These are phyloP conservation scores for Ocimum tenuiflorum DNA, from an alignment of 257 asterid species.

Conservation along the genomic window DNA sequence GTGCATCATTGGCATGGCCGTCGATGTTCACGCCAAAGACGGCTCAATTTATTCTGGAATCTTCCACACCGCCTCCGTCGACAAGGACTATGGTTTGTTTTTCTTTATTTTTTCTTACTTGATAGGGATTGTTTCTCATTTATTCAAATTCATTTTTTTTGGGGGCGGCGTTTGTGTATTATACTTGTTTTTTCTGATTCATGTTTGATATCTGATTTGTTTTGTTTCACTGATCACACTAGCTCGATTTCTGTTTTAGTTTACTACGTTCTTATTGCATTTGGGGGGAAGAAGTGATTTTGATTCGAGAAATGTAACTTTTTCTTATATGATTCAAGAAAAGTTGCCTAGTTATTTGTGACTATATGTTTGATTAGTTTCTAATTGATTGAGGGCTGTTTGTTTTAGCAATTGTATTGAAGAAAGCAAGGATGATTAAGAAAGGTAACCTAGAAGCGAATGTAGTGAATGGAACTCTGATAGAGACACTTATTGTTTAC, in stretches of 20 bases:
- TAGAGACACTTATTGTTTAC: constrained; percentile 67
- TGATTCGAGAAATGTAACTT: too few species aligned
- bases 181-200: background rate
- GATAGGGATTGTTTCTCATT: background rate
- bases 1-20: constrained; percentile 68
- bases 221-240: background rate
- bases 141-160: background rate
- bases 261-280: background rate
- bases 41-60: constrained; percentile 84
- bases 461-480: constrained; percentile 45
- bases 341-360: background rate
- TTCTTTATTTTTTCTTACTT: background rate
- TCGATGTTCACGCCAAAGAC: constrained; percentile 73
- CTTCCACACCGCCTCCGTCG: constrained; percentile 66
- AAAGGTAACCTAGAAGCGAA: constrained; percentile 51
- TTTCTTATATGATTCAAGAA: background rate
- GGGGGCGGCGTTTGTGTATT: background rate
- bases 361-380: background rate
- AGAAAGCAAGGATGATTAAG: constrained; percentile 68
- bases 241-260: background rate
- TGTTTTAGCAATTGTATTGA: constrained; percentile 69
- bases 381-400: constrained; percentile 12
- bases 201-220: constrained; percentile 24
- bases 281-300: background rate
- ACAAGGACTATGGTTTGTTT: constrained; percentile 53